Evolutionary conservation across 1,284 basidiomycete species (phyloP).

Genomic region (Tetrapyrgos nigripes): DNA sequence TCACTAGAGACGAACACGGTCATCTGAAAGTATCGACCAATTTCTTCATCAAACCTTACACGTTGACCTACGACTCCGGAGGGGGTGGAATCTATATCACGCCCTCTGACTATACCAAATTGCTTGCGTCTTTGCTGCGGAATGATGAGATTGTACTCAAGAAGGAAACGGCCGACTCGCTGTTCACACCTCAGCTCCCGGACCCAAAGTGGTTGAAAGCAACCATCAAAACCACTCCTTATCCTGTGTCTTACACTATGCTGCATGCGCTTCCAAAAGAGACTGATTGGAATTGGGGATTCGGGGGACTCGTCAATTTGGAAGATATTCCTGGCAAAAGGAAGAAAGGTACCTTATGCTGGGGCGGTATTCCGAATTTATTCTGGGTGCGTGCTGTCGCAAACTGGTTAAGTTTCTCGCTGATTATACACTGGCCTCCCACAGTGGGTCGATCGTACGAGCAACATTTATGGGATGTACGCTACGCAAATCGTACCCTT

Average conservation of each 20-base stretch:
- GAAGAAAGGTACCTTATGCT: not conserved
- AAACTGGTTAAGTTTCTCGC: no score
- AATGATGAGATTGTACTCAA: not conserved
- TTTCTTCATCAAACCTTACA: not conserved
- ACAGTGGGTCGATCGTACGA: not conserved
- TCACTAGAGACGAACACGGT: not conserved
- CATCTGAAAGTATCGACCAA: no score
- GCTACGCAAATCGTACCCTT: not conserved
- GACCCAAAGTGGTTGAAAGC: not conserved
- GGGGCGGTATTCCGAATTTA: not conserved
- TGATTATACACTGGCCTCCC: no score
- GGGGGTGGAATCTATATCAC: not conserved
- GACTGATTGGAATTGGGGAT: not conserved
- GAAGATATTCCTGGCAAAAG: not conserved
- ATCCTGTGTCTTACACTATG: not conserved
- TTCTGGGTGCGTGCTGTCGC: not conserved
- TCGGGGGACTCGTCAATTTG: not conserved
- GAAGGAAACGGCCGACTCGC: not conserved
- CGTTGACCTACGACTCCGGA: not conserved
- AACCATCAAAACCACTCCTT: not conserved
- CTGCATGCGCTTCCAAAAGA: not conserved
- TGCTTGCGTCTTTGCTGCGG: not conserved
- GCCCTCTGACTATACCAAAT: not conserved
- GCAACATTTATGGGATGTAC: not conserved
- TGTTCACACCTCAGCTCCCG: not conserved